Evolutionary conservation across 169 alveolate species (phyloP), one percentile per base, ranked within the genome.

Genomic region (Plasmodium malariae): DNA sequence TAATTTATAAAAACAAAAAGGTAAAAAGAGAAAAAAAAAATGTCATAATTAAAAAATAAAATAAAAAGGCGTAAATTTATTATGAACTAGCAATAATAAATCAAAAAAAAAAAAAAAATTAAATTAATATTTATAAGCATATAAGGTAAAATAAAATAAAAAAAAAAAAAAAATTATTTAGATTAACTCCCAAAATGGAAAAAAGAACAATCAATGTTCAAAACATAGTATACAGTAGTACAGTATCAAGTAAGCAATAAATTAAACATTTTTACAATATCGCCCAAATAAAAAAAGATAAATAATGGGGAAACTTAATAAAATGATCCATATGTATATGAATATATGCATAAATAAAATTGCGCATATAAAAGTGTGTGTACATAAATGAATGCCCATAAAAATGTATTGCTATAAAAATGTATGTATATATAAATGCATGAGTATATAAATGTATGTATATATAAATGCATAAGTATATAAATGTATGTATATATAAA

Each of bases 181-280:
- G 55, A 54, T 14, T 36, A 30, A 36, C 14, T 40, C 19, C 60
- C 62, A 83, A 65, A 48, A 83, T 83, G 91, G 91, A 83, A 83
- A 83, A 83, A 24, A 83, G 71, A 30, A 83, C 40, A 9, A 55
- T 83, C 24, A 83, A 67, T 51, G 37, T 83, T 83, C 80, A 83
- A 57, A 83, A 68, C 73, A 83, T 83, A 67, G 76, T 83, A 54
- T 83, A 51, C 72, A 83, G 91, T 83, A 83, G 91, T 43, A 54
- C 91, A 49, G 73, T 83, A 19, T 83, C 91, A 51, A 83, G 91
- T 83, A 83, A 83, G 91, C 6, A 68, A 1, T 19, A 65, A 34
- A 65, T n/a, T 48, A 21, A 4, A 21, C 28, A n/a, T n/a, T n/a
- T n/a, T n/a, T n/a, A n/a, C n/a, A n/a, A n/a, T n/a, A n/a, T n/a